Conservation (phyloP, 768 basidiomycete genomes). For the Lepiota brunneoincarnata region DNA sequence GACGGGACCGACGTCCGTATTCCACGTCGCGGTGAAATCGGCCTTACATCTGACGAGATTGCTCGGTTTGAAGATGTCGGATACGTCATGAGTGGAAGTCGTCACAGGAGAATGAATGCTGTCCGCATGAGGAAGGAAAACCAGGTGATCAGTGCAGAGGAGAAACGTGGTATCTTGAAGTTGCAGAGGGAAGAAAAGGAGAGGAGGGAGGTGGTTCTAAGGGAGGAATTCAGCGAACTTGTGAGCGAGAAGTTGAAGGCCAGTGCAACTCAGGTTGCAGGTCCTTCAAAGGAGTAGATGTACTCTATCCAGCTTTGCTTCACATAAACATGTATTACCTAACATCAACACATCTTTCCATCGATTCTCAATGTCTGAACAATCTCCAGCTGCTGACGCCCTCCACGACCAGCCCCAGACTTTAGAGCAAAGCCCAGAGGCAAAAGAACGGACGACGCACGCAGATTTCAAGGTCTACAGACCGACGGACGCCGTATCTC, state of each 20-base stretch:
- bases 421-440: neutral
- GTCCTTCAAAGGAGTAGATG: slow-evolving; percentile 9
- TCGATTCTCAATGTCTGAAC: neutral
- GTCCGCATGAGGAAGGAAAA: slow-evolving; percentile 99
- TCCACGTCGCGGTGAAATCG: slow-evolving; percentile 98
- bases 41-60: slow-evolving; percentile 85
- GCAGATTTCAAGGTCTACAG: slow-evolving; percentile 6
- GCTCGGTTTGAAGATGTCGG: slow-evolving; percentile 85
- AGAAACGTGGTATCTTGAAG: slow-evolving; percentile 95
- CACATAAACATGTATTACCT: no score
- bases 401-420: neutral
- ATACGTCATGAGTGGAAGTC: slow-evolving; percentile 96
- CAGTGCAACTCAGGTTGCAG: neutral
- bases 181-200: slow-evolving; percentile 92
- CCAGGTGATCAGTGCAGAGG: slow-evolving; percentile 98
- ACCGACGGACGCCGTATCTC: slow-evolving; percentile 1
- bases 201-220: slow-evolving; percentile 83
- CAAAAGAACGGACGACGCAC: neutral
- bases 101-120: slow-evolving; percentile 97
- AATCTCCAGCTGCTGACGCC: no score
- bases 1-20: slow-evolving; percentile 85
- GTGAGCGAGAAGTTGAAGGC: slow-evolving; percentile 73
- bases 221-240: slow-evolving; percentile 87
- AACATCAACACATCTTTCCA: neutral
- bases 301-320: no score